phyloP scores from a whole-genome alignment of 768 basidiomycete species.

The Scleroderma bovista region DNA sequence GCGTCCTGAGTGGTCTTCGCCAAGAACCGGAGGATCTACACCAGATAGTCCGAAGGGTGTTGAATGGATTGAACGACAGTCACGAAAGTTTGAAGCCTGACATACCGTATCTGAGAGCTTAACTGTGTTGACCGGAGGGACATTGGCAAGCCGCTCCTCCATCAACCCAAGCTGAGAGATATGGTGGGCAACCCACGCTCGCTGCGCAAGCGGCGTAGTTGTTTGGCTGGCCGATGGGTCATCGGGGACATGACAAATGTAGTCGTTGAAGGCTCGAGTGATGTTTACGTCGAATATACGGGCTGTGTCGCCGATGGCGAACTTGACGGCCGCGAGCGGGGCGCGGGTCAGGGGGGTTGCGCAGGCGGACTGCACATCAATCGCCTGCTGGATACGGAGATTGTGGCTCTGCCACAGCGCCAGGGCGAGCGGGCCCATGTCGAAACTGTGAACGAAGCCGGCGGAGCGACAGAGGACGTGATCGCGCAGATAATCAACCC shows the following conservation, averaged over 20 bases:
- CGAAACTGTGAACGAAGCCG: conserved; percentile 27
- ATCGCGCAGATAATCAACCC: conserved; percentile 24
- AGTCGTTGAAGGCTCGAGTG: conserved; percentile 4
- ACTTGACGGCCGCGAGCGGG: conserved; percentile 14
- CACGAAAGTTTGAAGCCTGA: background rate
- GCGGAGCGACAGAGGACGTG: conserved; percentile 22
- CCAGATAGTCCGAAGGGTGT: background rate
- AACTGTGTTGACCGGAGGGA: conserved; percentile 22
- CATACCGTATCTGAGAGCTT: conserved; percentile 19
- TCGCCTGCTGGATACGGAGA: conserved; percentile 31
- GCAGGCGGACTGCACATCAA: conserved; percentile 23
- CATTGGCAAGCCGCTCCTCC: conserved; percentile 16
- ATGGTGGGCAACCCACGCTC: conserved; percentile 30
- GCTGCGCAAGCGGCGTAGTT: conserved; percentile 19
- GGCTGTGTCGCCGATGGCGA: conserved; percentile 7
- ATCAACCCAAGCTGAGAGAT: conserved; percentile 18
- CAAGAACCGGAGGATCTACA: conserved; percentile 22
- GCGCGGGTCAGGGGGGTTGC: conserved; percentile 11
- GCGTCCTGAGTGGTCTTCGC: conserved; percentile 20
- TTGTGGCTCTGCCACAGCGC: conserved; percentile 24
- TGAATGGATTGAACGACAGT: background rate
- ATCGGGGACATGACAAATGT: conserved; percentile 1
- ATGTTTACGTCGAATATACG: conserved; percentile 13
- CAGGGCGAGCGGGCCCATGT: conserved; percentile 26
- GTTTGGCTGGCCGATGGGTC: background rate